phyloP scores from a whole-genome alignment of 306 rosid species.

The Casuarina cunninghamiana region DNA sequence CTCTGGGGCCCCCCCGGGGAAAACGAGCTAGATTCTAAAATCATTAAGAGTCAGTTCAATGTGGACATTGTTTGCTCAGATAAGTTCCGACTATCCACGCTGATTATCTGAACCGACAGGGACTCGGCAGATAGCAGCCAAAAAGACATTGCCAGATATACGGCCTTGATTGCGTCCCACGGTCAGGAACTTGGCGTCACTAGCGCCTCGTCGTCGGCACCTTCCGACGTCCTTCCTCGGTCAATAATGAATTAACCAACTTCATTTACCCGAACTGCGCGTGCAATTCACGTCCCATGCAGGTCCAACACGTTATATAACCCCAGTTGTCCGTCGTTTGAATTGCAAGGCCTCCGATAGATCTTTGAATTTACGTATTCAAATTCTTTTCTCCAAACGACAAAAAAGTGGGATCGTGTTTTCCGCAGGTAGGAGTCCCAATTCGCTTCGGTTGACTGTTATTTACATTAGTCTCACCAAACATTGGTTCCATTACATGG shows the following conservation, averaged over 20 bases:
- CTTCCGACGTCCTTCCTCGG: neutral
- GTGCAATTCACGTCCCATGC: neutral
- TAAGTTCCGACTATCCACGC: neutral
- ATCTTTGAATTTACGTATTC: too few relatives aligned
- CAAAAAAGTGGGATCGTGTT: too few relatives aligned
- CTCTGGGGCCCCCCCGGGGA: neutral
- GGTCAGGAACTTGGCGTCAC: too few relatives aligned
- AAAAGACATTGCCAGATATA: neutral
- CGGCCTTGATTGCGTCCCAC: neutral
- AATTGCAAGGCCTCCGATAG: too few relatives aligned
- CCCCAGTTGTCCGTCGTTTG: too few relatives aligned
- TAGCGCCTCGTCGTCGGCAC: neutral
- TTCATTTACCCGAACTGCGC: neutral
- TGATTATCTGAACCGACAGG: neutral
- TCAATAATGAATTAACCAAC: neutral
- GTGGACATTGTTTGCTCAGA: neutral
- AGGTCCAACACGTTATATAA: neutral
- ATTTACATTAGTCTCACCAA: too few relatives aligned
- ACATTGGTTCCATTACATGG: too few relatives aligned
- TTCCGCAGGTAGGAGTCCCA: too few relatives aligned
- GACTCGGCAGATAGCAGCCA: neutral
- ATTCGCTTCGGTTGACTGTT: too few relatives aligned
- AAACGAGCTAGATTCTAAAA: conserved; percentile 11
- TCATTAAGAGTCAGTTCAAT: neutral
- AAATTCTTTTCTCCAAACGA: too few relatives aligned